phyloP scores from a whole-genome alignment of 768 basidiomycete species.

The Lactifluus piperatus region DNA sequence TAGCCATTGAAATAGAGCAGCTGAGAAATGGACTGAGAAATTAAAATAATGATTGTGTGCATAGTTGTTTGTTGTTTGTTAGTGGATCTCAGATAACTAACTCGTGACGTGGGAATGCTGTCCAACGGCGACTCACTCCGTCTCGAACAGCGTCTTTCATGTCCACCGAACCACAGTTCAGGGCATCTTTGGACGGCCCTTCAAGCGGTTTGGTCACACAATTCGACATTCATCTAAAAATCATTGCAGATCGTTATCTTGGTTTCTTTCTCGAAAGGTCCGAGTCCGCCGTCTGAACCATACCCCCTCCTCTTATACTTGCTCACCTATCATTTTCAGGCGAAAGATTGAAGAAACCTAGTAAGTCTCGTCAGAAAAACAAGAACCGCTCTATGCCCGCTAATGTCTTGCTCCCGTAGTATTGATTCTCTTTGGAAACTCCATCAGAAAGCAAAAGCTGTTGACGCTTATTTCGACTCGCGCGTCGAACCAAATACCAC shows the following conservation, averaged over 20 bases:
- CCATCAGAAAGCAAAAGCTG: conserved; percentile 59
- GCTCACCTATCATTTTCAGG: conserved; percentile 32
- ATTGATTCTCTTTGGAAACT: conserved; percentile 67
- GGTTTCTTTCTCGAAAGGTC: conserved; percentile 83
- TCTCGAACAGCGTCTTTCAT: too few species aligned
- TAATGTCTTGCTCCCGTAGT: conserved; percentile 30
- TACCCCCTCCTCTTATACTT: conserved; percentile 11
- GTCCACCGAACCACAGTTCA: conserved; percentile 11
- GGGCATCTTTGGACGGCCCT: conserved; percentile 12
- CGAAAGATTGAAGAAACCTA: conserved; percentile 80
- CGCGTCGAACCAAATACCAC: conserved; percentile 54
- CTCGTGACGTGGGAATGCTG: too few species aligned
- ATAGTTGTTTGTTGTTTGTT: neutral
- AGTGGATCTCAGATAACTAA: conserved; percentile 1
- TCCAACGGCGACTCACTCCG: neutral
- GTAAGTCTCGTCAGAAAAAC: conserved; percentile 35
- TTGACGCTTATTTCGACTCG: conserved; percentile 68
- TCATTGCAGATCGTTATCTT: conserved; percentile 69
- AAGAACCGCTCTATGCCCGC: neutral
- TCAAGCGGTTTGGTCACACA: conserved; percentile 46
- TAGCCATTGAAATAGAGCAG: neutral
- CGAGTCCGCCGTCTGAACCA: conserved; percentile 40
- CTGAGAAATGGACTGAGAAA: neutral
- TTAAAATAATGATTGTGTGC: neutral
- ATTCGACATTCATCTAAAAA: conserved; percentile 64